phyloP scores from a whole-genome alignment of 1,284 basidiomycete genomes.

The Pholiota adiposa region DNA sequence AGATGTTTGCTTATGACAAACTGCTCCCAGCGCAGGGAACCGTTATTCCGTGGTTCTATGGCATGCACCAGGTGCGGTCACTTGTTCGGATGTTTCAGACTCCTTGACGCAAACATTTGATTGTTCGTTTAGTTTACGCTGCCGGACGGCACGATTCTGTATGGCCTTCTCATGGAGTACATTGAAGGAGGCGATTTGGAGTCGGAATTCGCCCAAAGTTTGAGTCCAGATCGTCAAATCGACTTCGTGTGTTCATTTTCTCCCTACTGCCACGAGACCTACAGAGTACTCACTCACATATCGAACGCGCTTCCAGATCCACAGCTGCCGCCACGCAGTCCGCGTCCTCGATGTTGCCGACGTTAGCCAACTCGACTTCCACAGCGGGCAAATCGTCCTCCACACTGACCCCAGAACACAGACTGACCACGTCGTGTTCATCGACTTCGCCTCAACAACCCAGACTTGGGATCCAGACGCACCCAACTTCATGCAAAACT shows the following conservation, averaged over 20 bases:
- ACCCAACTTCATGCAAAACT: slow-evolving; percentile 20
- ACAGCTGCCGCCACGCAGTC: slow-evolving; percentile 9
- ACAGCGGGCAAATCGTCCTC: slow-evolving; percentile 6
- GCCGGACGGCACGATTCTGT: slow-evolving; percentile 18
- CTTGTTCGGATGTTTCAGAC: neutral
- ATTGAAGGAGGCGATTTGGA: slow-evolving; percentile 17
- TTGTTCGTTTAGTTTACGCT: slow-evolving; percentile 19
- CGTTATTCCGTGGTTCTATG: slow-evolving; percentile 31
- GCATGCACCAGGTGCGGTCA: slow-evolving; percentile 30
- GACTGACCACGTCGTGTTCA: slow-evolving; percentile 22
- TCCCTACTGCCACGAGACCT: neutral
- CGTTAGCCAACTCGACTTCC: slow-evolving; percentile 8
- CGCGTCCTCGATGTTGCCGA: slow-evolving; percentile 11
- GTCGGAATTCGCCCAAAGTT: slow-evolving; percentile 9
- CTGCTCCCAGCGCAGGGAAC: slow-evolving; percentile 26
- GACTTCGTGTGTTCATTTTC: slow-evolving; percentile 66
- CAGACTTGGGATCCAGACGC: slow-evolving; percentile 20
- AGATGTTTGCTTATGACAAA: slow-evolving; percentile 26
- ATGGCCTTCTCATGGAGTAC: slow-evolving; percentile 24
- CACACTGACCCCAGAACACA: slow-evolving; percentile 18
- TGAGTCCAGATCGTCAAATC: slow-evolving; percentile 57
- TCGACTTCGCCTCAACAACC: slow-evolving; percentile 24
- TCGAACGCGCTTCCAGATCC: slow-evolving; percentile 5
- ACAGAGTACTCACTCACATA: neutral
- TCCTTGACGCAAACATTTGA: neutral